Percentiles rank a stretch among this genome's conserved stretches.
These are phyloP conservation scores for Fusarium sublunatum DNA, from an alignment of 2,329 filamentous ascomycete genomes.

Conservation along the genomic window DNA sequence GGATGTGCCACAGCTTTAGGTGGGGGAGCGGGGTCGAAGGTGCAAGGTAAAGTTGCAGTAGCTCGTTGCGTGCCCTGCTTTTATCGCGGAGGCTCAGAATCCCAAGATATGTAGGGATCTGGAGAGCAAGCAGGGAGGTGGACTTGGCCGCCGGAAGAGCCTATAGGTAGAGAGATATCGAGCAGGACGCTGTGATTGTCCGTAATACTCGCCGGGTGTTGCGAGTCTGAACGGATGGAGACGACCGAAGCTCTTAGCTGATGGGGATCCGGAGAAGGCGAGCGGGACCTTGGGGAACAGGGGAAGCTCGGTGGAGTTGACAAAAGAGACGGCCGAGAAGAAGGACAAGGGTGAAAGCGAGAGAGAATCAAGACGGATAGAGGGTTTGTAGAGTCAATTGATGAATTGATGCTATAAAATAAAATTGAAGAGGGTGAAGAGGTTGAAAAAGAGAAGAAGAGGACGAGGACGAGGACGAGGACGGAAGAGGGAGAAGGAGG, in stretches of 20 bases:
- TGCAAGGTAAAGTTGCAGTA: constrained; percentile 44
- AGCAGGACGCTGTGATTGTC: not conserved
- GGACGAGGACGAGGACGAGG: constrained; percentile 5
- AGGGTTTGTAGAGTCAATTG: constrained; percentile 18
- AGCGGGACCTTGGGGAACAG: constrained; percentile 29
- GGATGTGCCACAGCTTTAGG: constrained; percentile 40
- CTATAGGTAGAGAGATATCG: not conserved
- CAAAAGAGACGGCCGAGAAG: constrained; percentile 24
- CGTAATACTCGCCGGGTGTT: not conserved
- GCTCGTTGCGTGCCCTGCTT: constrained; percentile 34
- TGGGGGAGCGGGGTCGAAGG: constrained; percentile 45
- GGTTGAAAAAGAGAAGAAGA: not conserved
- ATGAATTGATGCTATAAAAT: constrained; percentile 25
- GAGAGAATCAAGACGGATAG: constrained; percentile 1
- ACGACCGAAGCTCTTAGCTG: constrained; percentile 19
- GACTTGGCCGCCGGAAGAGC: not conserved
- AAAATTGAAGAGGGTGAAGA: constrained; percentile 10
- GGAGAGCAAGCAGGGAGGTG: not conserved
- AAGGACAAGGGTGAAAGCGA: constrained; percentile 15
- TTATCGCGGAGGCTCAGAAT: constrained; percentile 21
- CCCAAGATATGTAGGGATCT: constrained; percentile 22
- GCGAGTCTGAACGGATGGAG: constrained; percentile 1
- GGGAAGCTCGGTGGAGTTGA: constrained; percentile 31
- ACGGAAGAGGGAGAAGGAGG: not conserved
- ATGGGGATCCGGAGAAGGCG: constrained; percentile 30